Conservation (phyloP, 1,284 basidiomycete species). For the Cryptococcus sp. region DNA sequence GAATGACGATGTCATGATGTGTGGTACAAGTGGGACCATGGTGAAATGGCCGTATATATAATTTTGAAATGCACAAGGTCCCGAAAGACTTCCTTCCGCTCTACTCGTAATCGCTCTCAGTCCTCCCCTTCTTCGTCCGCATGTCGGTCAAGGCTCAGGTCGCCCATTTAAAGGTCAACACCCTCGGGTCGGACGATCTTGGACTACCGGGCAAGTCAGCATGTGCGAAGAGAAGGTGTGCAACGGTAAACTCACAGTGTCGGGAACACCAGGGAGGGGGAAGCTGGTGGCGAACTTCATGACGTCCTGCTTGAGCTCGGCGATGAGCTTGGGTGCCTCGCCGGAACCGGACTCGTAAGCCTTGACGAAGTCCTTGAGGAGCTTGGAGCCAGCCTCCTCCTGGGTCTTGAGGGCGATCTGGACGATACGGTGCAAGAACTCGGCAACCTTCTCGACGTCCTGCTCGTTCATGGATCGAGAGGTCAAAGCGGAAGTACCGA, state of each 20-base stretch:
- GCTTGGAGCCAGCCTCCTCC: slow-evolving; percentile 91
- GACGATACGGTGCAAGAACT: slow-evolving; percentile 88
- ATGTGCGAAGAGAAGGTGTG: background rate
- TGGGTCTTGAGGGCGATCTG: slow-evolving; percentile 84
- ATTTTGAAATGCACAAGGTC: slow-evolving; percentile 2
- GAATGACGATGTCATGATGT: slow-evolving; percentile 27
- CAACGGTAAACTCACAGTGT: slow-evolving; percentile 55
- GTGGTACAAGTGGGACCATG: slow-evolving; percentile 21
- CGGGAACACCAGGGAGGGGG: slow-evolving; percentile 87
- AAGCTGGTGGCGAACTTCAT: slow-evolving; percentile 75
- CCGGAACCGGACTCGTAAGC: slow-evolving; percentile 73
- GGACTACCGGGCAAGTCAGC: slow-evolving; percentile 24
- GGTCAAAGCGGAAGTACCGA: slow-evolving; percentile 92
- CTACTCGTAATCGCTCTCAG: background rate
- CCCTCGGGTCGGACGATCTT: slow-evolving; percentile 50
- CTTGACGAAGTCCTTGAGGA: slow-evolving; percentile 93
- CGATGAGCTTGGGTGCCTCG: slow-evolving; percentile 62
- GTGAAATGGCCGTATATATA: slow-evolving; percentile 21
- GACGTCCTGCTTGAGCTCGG: slow-evolving; percentile 61
- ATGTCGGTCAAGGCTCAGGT: background rate
- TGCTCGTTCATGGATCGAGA: slow-evolving; percentile 89
- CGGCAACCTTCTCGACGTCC: slow-evolving; percentile 81
- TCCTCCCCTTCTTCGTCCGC: background rate
- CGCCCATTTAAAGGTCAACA: slow-evolving; percentile 36
- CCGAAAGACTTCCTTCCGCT: background rate